Conservation (phyloP, 1,284 basidiomycete genomes). For the Rhodotorula sp. region DNA sequence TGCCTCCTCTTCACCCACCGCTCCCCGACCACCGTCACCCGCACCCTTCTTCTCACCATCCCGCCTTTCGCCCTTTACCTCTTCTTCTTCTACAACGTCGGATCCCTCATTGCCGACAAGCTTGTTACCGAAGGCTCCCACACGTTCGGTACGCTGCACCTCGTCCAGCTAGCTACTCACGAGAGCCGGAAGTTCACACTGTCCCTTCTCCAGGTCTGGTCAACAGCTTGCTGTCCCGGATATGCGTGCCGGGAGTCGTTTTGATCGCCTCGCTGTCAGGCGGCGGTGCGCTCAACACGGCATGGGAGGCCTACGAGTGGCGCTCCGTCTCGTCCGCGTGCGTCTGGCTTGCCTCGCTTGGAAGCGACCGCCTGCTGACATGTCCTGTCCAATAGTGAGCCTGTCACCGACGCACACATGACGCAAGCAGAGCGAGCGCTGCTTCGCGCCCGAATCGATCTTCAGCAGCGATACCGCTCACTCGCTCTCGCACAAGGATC, state of each 20-base stretch:
- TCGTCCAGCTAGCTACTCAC: no score
- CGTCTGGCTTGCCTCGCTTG: not conserved
- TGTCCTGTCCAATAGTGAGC: conserved; percentile 26
- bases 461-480: conserved; percentile 34
- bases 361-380: not conserved
- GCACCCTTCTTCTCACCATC: conserved; percentile 41
- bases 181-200: not conserved
- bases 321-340: conserved; percentile 43
- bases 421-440: conserved; percentile 42
- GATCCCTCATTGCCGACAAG: conserved; percentile 39
- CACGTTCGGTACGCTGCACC: conserved; percentile 29
- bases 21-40: conserved; percentile 27
- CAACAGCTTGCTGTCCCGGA: conserved; percentile 45
- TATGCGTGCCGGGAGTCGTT: conserved; percentile 50
- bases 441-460: conserved; percentile 41
- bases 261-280: conserved; percentile 52
- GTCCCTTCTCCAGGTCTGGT: conserved; percentile 39
- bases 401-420: conserved; percentile 44
- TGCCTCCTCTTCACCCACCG: conserved; percentile 40
- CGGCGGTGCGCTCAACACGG: conserved; percentile 50
- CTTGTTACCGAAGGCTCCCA: conserved; percentile 44
- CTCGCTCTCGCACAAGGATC: conserved; percentile 28
- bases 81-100: conserved; percentile 43
- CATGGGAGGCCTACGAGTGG: conserved; percentile 51
- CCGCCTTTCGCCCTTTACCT: conserved; percentile 44